Conservation (phyloP, 2,329 filamentous ascomycete species). For the Ceratocystis papillata region DNA sequence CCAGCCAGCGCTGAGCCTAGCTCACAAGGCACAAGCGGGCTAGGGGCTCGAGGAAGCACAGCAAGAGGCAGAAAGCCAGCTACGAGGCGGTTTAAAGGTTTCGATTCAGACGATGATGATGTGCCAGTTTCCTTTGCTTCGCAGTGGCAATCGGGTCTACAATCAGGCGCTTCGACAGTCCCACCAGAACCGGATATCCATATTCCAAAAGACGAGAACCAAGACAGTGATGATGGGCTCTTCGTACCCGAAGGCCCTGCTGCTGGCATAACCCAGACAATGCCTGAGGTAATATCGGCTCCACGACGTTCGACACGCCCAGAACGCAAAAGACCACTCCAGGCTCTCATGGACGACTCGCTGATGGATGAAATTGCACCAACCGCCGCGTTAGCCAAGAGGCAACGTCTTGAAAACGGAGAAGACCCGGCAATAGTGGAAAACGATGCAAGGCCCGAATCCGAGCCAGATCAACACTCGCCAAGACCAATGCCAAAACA, state of each 20-base stretch:
- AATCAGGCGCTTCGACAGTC: conserved; percentile 22
- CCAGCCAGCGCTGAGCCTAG: conserved; percentile 3
- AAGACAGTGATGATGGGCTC: conserved; percentile 37
- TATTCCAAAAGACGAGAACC: conserved; percentile 14
- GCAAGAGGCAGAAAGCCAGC: conserved; percentile 35
- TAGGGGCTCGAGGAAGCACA: conserved; percentile 25
- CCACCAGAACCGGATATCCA: conserved; percentile 18
- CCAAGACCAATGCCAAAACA: conserved; percentile 30
- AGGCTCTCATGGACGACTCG: conserved; percentile 36
- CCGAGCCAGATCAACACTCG: conserved; percentile 19
- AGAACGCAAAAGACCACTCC: conserved; percentile 40
- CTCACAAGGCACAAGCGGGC: neutral
- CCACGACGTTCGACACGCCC: conserved; percentile 20
- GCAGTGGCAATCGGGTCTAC: conserved; percentile 8
- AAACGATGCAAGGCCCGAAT: conserved; percentile 27
- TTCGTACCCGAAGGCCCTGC: conserved; percentile 45
- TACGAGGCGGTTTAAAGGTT: conserved; percentile 59
- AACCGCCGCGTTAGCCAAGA: conserved; percentile 65
- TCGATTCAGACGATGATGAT: conserved; percentile 42
- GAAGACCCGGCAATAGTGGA: conserved; percentile 34
- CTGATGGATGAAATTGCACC: conserved; percentile 64
- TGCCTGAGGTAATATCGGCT: conserved; percentile 26
- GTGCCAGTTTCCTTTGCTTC: conserved; percentile 25
- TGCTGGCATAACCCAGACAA: conserved; percentile 25
- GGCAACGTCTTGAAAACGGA: conserved; percentile 55